phyloP scores from a whole-genome alignment of 2,329 filamentous ascomycete species.

The Capronia epimyces region DNA sequence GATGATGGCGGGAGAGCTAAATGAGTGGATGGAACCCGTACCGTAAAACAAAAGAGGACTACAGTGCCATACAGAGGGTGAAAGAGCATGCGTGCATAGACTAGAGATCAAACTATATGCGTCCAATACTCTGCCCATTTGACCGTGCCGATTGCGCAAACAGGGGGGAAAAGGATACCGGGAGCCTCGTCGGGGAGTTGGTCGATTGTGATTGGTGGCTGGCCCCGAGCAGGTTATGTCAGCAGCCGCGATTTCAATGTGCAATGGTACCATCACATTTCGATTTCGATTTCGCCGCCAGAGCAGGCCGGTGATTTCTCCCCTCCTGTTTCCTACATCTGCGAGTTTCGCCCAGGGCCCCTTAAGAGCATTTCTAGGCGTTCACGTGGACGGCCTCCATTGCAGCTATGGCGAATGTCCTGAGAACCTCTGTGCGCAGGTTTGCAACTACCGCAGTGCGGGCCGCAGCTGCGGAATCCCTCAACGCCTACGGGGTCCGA shows the following conservation, averaged over 20 bases:
- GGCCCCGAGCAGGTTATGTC: too few species aligned
- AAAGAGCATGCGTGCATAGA: too few species aligned
- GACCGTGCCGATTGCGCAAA: background rate
- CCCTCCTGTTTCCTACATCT: too few species aligned
- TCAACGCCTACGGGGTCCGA: constrained; percentile 55
- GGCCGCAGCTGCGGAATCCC: constrained; percentile 39
- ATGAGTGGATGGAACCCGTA: constrained; percentile 10
- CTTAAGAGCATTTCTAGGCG: background rate
- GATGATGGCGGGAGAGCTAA: constrained; percentile 21
- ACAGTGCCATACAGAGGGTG: too few species aligned
- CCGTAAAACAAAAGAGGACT: background rate
- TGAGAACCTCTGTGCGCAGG: constrained; percentile 42
- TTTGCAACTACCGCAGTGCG: constrained; percentile 61
- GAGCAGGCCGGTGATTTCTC: background rate
- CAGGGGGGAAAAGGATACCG: background rate
- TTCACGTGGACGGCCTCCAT: background rate
- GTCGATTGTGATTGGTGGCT: too few species aligned
- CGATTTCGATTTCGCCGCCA: background rate
- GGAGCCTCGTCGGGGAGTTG: background rate
- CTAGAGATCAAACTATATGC: background rate
- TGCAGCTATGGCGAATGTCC: constrained; percentile 20
- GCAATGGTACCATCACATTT: background rate
- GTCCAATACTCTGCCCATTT: too few species aligned
- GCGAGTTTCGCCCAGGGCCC: too few species aligned
- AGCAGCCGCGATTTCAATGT: background rate